A percentile compares a stretch with the other conserved stretches of the same genome.
Conservation (phyloP, 257 asterid species). For the Forsythia suspensa region DNA sequence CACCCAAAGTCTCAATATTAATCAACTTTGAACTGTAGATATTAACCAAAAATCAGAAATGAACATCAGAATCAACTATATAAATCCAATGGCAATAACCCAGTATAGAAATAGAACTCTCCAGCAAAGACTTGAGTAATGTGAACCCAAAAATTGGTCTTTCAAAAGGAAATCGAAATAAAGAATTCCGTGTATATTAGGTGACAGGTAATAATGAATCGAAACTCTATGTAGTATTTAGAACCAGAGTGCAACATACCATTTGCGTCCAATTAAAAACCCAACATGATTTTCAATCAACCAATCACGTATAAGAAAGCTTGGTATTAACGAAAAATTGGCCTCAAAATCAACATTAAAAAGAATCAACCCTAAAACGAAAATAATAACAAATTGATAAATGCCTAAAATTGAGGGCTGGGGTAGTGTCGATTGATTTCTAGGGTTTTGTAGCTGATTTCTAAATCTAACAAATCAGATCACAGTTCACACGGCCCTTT, state of each 20-base stretch:
- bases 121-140: background rate
- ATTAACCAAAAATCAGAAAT: conserved; percentile 4
- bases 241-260: background rate
- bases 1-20: background rate
- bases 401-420: conserved; percentile 26
- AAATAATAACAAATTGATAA: conserved; percentile 14
- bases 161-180: background rate
- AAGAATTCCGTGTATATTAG: background rate
- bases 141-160: background rate
- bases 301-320: background rate
- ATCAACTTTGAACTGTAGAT: conserved; percentile 2
- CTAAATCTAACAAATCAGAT: background rate
- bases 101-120: background rate
- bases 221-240: background rate
- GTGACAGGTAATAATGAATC: background rate
- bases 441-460: background rate
- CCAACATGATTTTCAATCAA: conserved; percentile 7
- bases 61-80: background rate
- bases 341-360: conserved; percentile 29
- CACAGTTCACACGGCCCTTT: background rate
- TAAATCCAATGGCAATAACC: background rate
- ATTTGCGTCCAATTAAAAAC: background rate
- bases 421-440: background rate
- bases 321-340: conserved; percentile 5
- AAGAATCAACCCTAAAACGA: background rate